Evolutionary conservation across 768 basidiomycete species (phyloP).

Genomic region (Pholiota conissans): DNA sequence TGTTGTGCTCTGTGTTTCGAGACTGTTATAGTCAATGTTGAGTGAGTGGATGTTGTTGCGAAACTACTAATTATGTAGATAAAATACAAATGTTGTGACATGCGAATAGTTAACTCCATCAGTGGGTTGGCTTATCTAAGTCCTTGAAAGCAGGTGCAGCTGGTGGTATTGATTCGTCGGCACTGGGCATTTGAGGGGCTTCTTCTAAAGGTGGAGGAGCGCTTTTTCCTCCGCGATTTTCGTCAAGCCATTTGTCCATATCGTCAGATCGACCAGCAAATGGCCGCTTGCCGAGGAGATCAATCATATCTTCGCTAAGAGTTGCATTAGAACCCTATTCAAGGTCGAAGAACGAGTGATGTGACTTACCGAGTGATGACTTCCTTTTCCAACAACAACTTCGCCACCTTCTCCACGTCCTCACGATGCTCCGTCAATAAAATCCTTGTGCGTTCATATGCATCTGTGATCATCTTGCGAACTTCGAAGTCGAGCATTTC

Average conservation of each 20-base stretch:
- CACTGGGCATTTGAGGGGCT: conserved; percentile 30
- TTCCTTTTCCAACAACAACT: conserved; percentile 90
- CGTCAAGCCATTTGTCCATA: conserved; percentile 98
- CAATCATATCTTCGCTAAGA: conserved; percentile 83
- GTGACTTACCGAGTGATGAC: conserved; percentile 79
- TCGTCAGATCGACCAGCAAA: conserved; percentile 80
- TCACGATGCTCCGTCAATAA: conserved; percentile 79
- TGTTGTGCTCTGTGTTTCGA: not conserved
- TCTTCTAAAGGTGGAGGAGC: conserved; percentile 65
- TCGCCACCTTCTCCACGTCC: conserved; percentile 93
- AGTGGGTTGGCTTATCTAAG: conserved; percentile 24
- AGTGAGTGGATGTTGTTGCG: conserved; percentile 22
- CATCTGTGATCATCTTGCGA: conserved; percentile 92
- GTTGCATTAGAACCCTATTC: conserved; percentile 7
- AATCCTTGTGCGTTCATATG: conserved; percentile 81
- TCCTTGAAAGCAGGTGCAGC: conserved; percentile 40
- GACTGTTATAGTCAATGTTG: conserved; percentile 1
- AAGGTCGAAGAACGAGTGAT: not conserved
- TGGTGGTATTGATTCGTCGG: conserved; percentile 46
- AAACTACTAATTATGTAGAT: conserved; percentile 25
- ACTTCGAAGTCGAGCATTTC: conserved; percentile 92
- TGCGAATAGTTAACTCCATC: conserved; percentile 9
- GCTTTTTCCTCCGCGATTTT: conserved; percentile 63
- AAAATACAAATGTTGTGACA: conserved; percentile 27
- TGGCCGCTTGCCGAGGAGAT: conserved; percentile 78